Conservation (phyloP, 352 stramenopile species). For the Phytophthora pseudosyringae region DNA sequence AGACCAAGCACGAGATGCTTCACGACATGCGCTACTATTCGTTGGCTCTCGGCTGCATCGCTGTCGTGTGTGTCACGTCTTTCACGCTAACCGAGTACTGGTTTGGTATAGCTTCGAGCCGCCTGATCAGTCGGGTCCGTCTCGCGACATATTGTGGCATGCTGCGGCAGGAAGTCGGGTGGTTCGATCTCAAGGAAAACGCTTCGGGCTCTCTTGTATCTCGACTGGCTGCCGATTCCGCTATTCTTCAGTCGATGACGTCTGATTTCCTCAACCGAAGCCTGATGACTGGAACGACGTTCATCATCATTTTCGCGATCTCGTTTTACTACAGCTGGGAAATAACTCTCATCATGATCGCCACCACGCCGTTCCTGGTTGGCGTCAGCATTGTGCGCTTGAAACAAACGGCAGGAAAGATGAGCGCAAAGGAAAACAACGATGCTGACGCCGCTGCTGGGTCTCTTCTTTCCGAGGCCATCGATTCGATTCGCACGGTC, state of each 20-base stretch:
- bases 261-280: constrained; percentile 68
- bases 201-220: constrained; percentile 51
- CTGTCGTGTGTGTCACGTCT: constrained; percentile 44
- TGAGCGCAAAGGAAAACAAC: constrained; percentile 53
- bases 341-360: constrained; percentile 59
- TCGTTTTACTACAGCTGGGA: constrained; percentile 66
- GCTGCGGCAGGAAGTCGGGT: constrained; percentile 45
- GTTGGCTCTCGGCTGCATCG: constrained; percentile 32
- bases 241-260: constrained; percentile 77
- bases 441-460: constrained; percentile 44
- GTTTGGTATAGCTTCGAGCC: constrained; percentile 58
- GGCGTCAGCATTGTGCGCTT: constrained; percentile 47
- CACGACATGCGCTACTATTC: constrained; percentile 42
- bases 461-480: constrained; percentile 47
- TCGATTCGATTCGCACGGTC: constrained; percentile 65
- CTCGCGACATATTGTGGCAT: constrained; percentile 56
- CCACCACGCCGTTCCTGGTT: constrained; percentile 33
- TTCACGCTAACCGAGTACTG: constrained; percentile 54
- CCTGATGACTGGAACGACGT: constrained; percentile 65
- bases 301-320: constrained; percentile 48
- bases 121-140: constrained; percentile 57
- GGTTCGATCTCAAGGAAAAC: constrained; percentile 31
- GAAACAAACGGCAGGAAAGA: constrained; percentile 41
- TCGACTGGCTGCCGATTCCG: constrained; percentile 74
- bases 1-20: constrained; percentile 49